Evolutionary conservation across 176 grass and related monocot genomes (phyloP).

Genomic region (Oryza punctata): DNA sequence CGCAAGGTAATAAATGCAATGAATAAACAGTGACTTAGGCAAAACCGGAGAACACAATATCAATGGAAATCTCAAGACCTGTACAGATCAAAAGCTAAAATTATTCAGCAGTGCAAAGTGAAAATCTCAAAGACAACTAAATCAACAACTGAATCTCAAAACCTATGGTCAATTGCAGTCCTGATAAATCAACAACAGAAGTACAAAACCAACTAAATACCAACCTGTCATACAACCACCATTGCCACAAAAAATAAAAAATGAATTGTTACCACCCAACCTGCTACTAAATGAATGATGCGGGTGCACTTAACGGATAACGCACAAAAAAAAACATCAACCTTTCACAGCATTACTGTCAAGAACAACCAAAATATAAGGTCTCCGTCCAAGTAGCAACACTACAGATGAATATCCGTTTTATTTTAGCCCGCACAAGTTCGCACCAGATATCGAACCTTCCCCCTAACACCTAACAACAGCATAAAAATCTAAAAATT

Average conservation of each 20-base stretch:
- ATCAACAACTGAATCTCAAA: too few species aligned
- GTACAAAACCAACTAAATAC: not conserved
- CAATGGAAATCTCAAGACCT: not conserved
- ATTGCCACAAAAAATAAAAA: not conserved
- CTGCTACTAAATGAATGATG: not conserved
- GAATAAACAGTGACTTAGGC: not conserved
- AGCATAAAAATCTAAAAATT: not conserved
- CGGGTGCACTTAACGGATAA: not conserved
- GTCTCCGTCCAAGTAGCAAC: not conserved
- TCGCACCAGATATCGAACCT: not conserved
- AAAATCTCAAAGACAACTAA: too few species aligned
- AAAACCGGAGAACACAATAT: not conserved
- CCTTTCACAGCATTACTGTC: not conserved
- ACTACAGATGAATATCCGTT: not conserved
- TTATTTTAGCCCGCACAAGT: not conserved
- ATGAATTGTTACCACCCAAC: not conserved
- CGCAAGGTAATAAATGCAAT: not conserved
- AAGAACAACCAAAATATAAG: not conserved
- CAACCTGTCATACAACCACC: not conserved
- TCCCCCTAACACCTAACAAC: not conserved
- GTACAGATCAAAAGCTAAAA: not conserved
- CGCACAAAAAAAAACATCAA: not conserved
- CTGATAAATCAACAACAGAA: not conserved
- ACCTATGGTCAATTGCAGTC: not conserved
- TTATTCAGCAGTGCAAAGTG: not conserved